A percentile compares a stretch with the other conserved stretches of the same genome.
Conservation (phyloP, 257 asterid genomes). For the Solanum gracilifrons region DNA sequence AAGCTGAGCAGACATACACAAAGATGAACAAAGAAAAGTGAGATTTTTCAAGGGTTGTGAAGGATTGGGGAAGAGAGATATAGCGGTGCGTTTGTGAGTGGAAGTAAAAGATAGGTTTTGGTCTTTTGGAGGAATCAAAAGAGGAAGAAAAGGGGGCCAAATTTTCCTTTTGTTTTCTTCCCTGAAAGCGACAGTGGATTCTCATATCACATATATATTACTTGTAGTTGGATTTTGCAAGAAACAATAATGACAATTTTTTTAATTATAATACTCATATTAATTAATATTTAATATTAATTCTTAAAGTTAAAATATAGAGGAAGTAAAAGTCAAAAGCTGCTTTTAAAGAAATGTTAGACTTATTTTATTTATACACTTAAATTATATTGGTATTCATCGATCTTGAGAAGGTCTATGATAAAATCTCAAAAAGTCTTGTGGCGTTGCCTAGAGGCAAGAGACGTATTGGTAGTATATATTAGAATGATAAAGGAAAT, state of each 20-base stretch:
- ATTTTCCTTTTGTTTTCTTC: not conserved
- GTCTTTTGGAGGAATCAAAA: not conserved
- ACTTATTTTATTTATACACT: not conserved
- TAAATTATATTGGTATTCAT: not conserved
- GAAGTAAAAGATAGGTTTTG: not conserved
- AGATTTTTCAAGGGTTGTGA: not conserved
- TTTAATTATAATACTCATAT: too few species aligned
- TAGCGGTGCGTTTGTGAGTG: not conserved
- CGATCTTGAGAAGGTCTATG: not conserved
- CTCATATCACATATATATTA: not conserved
- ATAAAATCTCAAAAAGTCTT: not conserved
- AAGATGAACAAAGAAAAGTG: not conserved
- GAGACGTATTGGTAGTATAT: not conserved
- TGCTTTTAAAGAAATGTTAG: not conserved
- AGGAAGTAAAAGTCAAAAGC: not conserved
- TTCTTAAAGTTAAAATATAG: too few species aligned
- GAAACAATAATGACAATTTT: not conserved
- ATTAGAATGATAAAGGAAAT: too few species aligned
- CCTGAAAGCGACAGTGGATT: not conserved
- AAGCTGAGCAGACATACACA: not conserved
- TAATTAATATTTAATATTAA: too few species aligned
- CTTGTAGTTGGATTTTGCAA: not conserved
- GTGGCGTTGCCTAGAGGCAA: not conserved
- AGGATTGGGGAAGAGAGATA: not conserved
- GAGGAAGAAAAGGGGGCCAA: constrained; percentile 1